Base-by-base conservation (phyloP, 805 yeast genomes). In the Candida peoriensis region DNA sequence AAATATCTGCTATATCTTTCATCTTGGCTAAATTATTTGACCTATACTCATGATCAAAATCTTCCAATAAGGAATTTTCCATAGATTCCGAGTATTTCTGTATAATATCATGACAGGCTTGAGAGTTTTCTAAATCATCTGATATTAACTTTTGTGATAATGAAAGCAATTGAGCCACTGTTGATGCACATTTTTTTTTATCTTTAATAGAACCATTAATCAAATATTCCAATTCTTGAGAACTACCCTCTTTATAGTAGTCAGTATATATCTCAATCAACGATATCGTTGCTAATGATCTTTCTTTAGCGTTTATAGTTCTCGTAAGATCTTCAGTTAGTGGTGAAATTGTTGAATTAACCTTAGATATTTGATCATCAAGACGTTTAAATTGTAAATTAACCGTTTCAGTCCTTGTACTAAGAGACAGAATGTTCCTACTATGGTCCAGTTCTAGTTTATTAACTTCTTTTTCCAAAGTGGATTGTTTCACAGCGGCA, bases 201-300 rank as follows among this genome's bases (percentile, higher is more conserved):
- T 78, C 84, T 17, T 66, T 72, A 15, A 62, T 60, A 4, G 76
- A 65, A 0, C 70, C 63, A n/a, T 68, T 63, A 52, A 81, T 63
- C 43, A 86, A 58, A 28, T 63, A 59, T 39, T 76, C 79, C 40
- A 90, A 60, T 19, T 82, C 82, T 16, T 63, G 63, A 2, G 76
- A 70, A 9, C 62, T 51, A 7, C 60, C 60, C 8, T 34, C 33
- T 10, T 78, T 66, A 54, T 74, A 76, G 54, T 89, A 89, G 3
- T 81, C 76, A 40, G 84, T 78, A 54, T 87, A 93, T 30, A 88
- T 78, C 33, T 81, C 68, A 20, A 87, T 78, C 33, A 90, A 63
- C 41, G 80, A 80, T 11, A 85, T 77, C 8, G 93, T 78, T 32
- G 77, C 80, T 20, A 68, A 64, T 6, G 94, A 79, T 34, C 84